A percentile compares a stretch with the other conserved stretches of the same genome.
Evolutionary conservation across 2,329 filamentous ascomycete genomes (phyloP).

Genomic region (Nectriaceae sp.): DNA sequence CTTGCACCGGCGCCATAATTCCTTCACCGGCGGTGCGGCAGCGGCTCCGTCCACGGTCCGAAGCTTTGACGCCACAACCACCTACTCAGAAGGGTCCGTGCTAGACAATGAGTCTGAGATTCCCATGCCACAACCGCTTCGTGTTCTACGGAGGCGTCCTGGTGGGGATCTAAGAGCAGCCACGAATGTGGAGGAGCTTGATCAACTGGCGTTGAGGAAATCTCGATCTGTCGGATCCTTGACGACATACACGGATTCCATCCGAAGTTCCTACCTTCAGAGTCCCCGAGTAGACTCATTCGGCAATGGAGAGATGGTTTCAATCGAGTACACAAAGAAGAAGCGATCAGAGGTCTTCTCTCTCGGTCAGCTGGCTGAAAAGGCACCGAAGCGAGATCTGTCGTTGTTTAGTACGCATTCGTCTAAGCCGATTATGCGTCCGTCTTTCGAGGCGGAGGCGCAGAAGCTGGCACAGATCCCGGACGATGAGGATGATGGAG

Average conservation of each 20-base stretch:
- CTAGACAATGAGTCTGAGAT: constrained; percentile 43
- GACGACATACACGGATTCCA: constrained; percentile 61
- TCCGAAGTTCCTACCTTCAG: constrained; percentile 58
- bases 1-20: constrained; percentile 59
- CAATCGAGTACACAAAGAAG: constrained; percentile 20
- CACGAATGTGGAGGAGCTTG: constrained; percentile 64
- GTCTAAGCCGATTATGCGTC: constrained; percentile 63
- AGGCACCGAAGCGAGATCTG: constrained; percentile 45
- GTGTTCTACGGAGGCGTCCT: constrained; percentile 69
- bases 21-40: constrained; percentile 58
- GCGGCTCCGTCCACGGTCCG: constrained; percentile 51
- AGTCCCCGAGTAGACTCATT: constrained; percentile 38
- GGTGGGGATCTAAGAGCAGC: constrained; percentile 75
- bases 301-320: constrained; percentile 21
- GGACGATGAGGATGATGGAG: constrained; percentile 79
- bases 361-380: constrained; percentile 58
- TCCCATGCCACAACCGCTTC: constrained; percentile 53
- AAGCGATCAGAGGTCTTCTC: constrained; percentile 53
- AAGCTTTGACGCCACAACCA: constrained; percentile 61
- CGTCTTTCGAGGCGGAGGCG: constrained; percentile 87
- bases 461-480: constrained; percentile 85
- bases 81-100: constrained; percentile 52
- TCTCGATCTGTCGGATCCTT: constrained; percentile 62
- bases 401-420: constrained; percentile 64
- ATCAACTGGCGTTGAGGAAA: constrained; percentile 49